Evolutionary conservation across 495 filamentous ascomycete genomes (phyloP), one percentile per base, ranked within the genome.

Genomic region (Lasiosphaeriaceae sp.): DNA sequence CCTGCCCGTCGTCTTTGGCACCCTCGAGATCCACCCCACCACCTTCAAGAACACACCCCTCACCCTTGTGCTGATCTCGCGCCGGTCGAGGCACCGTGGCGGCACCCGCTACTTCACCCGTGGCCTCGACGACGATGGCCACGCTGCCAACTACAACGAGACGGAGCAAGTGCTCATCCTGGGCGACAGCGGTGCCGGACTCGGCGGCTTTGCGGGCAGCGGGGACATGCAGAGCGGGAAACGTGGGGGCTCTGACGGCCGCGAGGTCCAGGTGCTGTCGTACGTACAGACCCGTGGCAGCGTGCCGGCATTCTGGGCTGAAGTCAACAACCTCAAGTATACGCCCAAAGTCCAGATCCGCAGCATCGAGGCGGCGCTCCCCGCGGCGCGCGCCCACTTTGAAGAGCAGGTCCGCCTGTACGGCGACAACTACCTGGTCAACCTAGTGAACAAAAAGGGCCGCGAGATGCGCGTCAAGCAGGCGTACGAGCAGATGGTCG

Each of bases 131-230:
- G 90, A 96, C 55, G 73, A 90, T 58, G 94, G 94, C n/a, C 82
- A 97, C 67, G 95, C 91, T 5, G 88, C 91, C 19, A 98, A 98
- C 66, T 98, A 91, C 80, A 98, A 98, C 65, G 94, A 98, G 75
- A 97, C 95, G 0, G 94, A 98, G 66, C 95, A 97, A 67, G 77
- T 89, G 48, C 77, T 95, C 43, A 82, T 98, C 34, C 70, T 98
- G 59, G 96, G 96, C 63, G 94, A 96, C 68, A 74, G 76, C 31
- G 77, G 84, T 14, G 66, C 71, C 34, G 89, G 88, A 1, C 67
- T 93, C 8, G 89, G 88, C 14, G 92, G 91, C 7, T 96, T 89
- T 70, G 86, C 86, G 37, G 89, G 90, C 44, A 88, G 86, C 55
- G 82, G 81, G 52, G 81, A 84, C 8, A 87, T 88, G 79, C 82